A percentile compares a stretch with the other conserved stretches of the same genome.
Conservation (phyloP, 805 yeast species). For the Henningerozyma blattae region DNA sequence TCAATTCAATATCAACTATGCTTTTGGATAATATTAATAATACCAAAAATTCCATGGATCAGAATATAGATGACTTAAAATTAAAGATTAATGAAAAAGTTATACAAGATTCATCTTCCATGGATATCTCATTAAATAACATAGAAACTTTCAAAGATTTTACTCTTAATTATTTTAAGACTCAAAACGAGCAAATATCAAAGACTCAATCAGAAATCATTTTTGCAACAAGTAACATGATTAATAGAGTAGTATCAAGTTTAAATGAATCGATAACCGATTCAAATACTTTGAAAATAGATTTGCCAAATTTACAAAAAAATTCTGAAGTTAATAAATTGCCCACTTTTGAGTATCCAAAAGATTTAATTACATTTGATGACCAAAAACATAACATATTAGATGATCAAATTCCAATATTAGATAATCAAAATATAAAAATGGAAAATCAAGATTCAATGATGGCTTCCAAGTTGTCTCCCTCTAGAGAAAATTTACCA, state of each 20-base stretch:
- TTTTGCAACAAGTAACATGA: slow-evolving; percentile 1
- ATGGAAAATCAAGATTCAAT: background rate
- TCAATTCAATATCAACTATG: too few species aligned
- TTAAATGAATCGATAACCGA: slow-evolving; percentile 1
- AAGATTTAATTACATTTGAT: slow-evolving; percentile 5
- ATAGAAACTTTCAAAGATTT: background rate
- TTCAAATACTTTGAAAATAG: background rate
- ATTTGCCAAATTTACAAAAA: background rate
- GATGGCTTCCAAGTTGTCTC: background rate
- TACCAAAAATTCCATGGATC: background rate
- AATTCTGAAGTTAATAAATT: slow-evolving; percentile 3
- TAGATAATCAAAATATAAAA: too few species aligned
- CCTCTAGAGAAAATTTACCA: background rate
- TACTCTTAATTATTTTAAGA: slow-evolving; percentile 2
- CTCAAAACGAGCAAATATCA: slow-evolving; percentile 7
- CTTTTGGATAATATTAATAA: too few species aligned
- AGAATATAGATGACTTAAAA: background rate
- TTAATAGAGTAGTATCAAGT: slow-evolving; percentile 1
- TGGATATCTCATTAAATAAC: slow-evolving; percentile 1
- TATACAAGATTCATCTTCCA: background rate
- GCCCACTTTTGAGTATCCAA: slow-evolving; percentile 9
- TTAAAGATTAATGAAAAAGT: background rate
- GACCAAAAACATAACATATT: slow-evolving; percentile 4
- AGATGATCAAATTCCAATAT: too few species aligned
- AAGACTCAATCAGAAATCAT: slow-evolving; percentile 8